A percentile compares a stretch with the other conserved stretches of the same genome.
phyloP scores from a whole-genome alignment of 2,329 filamentous ascomycete species.

The Penicillium hordei region DNA sequence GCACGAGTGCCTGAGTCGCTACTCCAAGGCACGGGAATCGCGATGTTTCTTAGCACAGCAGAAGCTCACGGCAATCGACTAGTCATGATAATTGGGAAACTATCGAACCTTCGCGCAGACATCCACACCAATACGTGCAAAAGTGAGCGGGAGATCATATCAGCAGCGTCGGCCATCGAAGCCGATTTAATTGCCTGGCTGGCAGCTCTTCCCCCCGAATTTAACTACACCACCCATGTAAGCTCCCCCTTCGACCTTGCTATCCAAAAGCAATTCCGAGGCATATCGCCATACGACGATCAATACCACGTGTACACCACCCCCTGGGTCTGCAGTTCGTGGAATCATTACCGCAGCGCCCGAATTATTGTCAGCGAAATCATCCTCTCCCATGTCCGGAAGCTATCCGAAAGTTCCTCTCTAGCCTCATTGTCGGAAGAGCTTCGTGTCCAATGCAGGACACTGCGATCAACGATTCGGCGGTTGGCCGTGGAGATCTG shows the following conservation, averaged over 20 bases:
- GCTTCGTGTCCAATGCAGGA: constrained; percentile 32
- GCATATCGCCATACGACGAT: constrained; percentile 45
- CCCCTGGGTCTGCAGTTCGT: constrained; percentile 56
- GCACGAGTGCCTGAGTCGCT: constrained; percentile 33
- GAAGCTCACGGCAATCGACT: constrained; percentile 33
- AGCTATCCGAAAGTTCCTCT: constrained; percentile 26
- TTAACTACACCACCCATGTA: constrained; percentile 29
- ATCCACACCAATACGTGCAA: constrained; percentile 28
- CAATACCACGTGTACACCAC: constrained; percentile 58
- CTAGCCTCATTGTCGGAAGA: constrained; percentile 28
- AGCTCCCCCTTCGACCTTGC: constrained; percentile 33
- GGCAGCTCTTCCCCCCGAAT: constrained; percentile 28
- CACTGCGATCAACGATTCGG: constrained; percentile 28
- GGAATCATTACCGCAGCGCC: constrained; percentile 61
- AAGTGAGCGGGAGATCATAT: constrained; percentile 32
- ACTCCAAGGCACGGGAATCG: constrained; percentile 32
- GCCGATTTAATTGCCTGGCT: constrained; percentile 37
- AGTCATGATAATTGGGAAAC: constrained; percentile 29
- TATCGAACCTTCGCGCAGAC: constrained; percentile 37
- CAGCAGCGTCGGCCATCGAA: constrained; percentile 35
- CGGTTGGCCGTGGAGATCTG: constrained; percentile 40
- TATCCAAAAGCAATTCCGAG: constrained; percentile 34
- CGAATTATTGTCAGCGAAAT: constrained; percentile 56
- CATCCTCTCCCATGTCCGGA: constrained; percentile 39
- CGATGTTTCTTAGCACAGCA: constrained; percentile 30